Percentiles rank a stretch among this genome's conserved stretches.
phyloP scores from a whole-genome alignment of 768 basidiomycete genomes.

The Imleria badia region DNA sequence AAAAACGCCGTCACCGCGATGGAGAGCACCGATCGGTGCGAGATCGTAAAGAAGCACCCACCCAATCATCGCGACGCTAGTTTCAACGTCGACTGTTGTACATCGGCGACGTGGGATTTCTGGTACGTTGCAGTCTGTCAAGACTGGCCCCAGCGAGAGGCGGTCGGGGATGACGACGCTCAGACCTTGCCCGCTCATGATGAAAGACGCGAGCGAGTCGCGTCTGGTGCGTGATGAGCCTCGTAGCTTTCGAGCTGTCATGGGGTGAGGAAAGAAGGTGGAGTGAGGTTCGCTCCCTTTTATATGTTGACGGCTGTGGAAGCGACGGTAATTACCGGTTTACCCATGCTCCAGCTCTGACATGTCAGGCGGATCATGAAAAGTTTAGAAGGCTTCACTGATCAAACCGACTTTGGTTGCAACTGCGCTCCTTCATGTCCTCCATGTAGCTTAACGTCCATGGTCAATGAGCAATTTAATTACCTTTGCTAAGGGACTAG shows the following conservation, averaged over 20 bases:
- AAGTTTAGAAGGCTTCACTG: too few relatives aligned
- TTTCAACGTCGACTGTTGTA: slow-evolving; percentile 11
- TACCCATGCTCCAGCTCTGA: too few relatives aligned
- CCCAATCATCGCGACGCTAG: slow-evolving; percentile 16
- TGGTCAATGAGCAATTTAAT: too few relatives aligned
- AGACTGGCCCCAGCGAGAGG: slow-evolving; percentile 14
- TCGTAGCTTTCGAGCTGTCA: slow-evolving; percentile 18
- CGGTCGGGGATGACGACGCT: slow-evolving; percentile 21
- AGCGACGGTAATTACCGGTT: not conserved
- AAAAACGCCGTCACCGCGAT: slow-evolving; percentile 6
- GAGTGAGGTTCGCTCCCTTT: not conserved
- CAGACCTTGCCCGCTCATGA: slow-evolving; percentile 30
- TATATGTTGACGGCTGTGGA: not conserved
- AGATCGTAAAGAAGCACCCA: not conserved
- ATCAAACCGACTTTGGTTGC: too few relatives aligned
- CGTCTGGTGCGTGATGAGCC: slow-evolving; percentile 18
- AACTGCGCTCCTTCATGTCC: too few relatives aligned
- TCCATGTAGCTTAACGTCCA: too few relatives aligned
- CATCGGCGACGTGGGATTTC: slow-evolving; percentile 7
- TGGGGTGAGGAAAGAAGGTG: not conserved
- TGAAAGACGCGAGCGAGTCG: slow-evolving; percentile 5
- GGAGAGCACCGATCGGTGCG: not conserved
- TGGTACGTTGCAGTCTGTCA: slow-evolving; percentile 14
- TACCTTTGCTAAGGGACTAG: too few relatives aligned
- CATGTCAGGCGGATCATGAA: too few relatives aligned